Evolutionary conservation across 768 basidiomycete species (phyloP), one percentile per base, ranked within the genome.

Genomic region (Erythrobasidium yunnanense): DNA sequence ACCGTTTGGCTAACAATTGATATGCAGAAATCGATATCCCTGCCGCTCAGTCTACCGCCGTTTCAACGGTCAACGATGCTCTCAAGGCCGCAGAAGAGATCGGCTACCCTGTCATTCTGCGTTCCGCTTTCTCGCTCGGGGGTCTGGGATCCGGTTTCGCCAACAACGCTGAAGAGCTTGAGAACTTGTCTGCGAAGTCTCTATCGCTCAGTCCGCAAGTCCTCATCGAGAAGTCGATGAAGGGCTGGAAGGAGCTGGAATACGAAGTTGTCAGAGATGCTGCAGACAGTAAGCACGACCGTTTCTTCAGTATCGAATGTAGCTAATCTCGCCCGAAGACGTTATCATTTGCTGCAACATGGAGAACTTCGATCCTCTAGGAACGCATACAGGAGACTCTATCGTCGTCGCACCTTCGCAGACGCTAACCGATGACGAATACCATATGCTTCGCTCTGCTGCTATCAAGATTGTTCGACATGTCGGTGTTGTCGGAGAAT

Each of bases 271-370:
- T 97, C 73, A 87, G 95, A 58, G 95, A 99, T 75, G 91, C 82
- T 70, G 93, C 93, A 55, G 95, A 99, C 78, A 71, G 60, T 63
- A 22, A 49, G n/a, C n/a, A n/a, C n/a, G n/a, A n/a, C n/a, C n/a
- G n/a, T n/a, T n/a, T n/a, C n/a, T n/a, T n/a, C n/a, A n/a, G 60
- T 63, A 17, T 29, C 6, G 25, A 22, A 87, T 83, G 30, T 65
- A 13, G 29, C 52, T 29, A 42, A 47, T 18, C 1, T 73, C 90
- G 38, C 55, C 25, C 35, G 5, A n/a, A 63, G 60, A 97, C 80
- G 96, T 92, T 27, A 99, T 99, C 77, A 97, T 96, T 72, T 96
- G 92, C 79, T 97, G 93, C 78, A 92, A 92, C 77, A 93, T 93
- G 90, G 90, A 74, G 79, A 97, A 99, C 79, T 99, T 99, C 71